phyloP scores from a whole-genome alignment of 352 stramenopile genomes.

The Phytophthora multivora region DNA sequence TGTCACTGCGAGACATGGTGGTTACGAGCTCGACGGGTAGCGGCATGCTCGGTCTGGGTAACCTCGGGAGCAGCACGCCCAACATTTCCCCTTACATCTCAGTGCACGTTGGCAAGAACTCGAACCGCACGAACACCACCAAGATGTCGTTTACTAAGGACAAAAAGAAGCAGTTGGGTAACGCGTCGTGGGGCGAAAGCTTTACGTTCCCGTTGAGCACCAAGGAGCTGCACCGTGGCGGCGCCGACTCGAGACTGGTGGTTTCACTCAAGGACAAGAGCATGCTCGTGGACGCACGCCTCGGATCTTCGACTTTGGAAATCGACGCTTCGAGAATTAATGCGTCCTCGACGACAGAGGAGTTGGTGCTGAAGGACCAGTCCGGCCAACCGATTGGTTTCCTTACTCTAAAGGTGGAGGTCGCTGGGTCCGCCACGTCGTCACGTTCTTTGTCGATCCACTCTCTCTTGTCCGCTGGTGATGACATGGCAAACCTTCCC shows the following conservation, averaged over 20 bases:
- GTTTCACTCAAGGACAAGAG: constrained; percentile 51
- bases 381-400: constrained; percentile 33
- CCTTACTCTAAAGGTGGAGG: constrained; percentile 42
- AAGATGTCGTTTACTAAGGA: constrained; percentile 66
- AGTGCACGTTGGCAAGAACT: constrained; percentile 72
- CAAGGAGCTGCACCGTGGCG: constrained; percentile 53
- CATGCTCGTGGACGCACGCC: constrained; percentile 41
- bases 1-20: constrained; percentile 59
- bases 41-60: constrained; percentile 71
- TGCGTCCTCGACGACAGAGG: constrained; percentile 15
- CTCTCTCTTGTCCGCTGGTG: constrained; percentile 27
- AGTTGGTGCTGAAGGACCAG: constrained; percentile 40
- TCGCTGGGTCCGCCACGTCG: constrained; percentile 38
- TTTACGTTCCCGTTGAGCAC: constrained; percentile 75
- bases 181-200: constrained; percentile 76
- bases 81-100: constrained; percentile 86
- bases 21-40: constrained; percentile 67
- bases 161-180: constrained; percentile 48
- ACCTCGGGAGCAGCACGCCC: constrained; percentile 74
- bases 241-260: constrained; percentile 35
- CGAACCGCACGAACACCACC: constrained; percentile 68
- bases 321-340: constrained; percentile 36
- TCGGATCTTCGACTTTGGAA: constrained; percentile 35
- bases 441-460: constrained; percentile 39
- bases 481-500: constrained; percentile 30